phyloP scores from a whole-genome alignment of 495 filamentous ascomycete genomes.

The Hypoxylon rickii region DNA sequence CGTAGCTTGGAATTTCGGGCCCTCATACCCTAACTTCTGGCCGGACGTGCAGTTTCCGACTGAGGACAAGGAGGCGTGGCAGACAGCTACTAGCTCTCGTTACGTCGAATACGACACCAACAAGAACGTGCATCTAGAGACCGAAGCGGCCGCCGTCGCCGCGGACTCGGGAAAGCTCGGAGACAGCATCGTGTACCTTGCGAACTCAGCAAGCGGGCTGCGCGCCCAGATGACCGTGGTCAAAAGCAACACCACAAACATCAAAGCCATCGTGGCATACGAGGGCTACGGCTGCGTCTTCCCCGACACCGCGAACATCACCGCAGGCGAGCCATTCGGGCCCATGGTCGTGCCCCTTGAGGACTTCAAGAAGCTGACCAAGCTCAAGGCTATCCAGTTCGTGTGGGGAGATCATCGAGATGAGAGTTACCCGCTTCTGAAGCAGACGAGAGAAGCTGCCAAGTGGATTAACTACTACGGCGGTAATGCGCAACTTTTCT shows the following conservation, averaged over 20 bases:
- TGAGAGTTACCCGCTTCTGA: conserved; percentile 38
- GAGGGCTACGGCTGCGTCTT: conserved; percentile 52
- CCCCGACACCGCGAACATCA: conserved; percentile 47
- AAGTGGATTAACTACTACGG: conserved; percentile 51
- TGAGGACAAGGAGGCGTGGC: conserved; percentile 42
- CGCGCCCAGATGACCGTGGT: conserved; percentile 49
- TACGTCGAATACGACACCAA: conserved; percentile 51
- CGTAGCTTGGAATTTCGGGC: conserved; percentile 52
- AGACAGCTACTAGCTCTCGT: conserved; percentile 47
- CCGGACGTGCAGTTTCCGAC: conserved; percentile 51
- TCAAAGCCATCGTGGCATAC: conserved; percentile 54
- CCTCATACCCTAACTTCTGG: conserved; percentile 46
- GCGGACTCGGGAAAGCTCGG: conserved; percentile 53
- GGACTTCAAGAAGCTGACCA: conserved; percentile 53
- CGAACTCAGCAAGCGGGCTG: conserved; percentile 51
- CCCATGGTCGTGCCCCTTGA: conserved; percentile 46
- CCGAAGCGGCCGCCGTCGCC: conserved; percentile 46
- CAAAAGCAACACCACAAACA: conserved; percentile 49
- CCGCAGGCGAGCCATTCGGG: conserved; percentile 37
- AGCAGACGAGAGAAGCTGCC: conserved; percentile 40
- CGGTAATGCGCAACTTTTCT: conserved; percentile 50
- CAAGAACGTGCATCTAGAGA: conserved; percentile 46
- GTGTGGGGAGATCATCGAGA: conserved; percentile 52
- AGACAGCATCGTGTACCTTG: conserved; percentile 48
- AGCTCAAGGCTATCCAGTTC: conserved; percentile 48